phyloP scores from a whole-genome alignment of 306 rosid species.

The Prunus mume region DNA sequence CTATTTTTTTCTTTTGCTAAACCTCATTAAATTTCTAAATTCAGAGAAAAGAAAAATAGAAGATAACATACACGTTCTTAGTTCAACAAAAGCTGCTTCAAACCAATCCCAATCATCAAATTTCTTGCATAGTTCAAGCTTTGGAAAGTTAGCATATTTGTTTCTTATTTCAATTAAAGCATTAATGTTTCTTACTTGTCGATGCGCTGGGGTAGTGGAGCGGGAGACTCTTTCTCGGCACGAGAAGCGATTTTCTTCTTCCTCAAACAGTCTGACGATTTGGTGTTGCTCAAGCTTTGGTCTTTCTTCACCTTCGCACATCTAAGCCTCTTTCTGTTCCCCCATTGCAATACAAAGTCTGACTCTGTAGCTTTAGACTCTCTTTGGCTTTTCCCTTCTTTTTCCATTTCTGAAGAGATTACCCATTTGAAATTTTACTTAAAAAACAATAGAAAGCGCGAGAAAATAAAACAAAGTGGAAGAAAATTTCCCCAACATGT shows the following conservation, averaged over 20 bases:
- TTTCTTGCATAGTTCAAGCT: background rate
- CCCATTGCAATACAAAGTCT: constrained; percentile 58
- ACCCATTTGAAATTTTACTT: constrained; percentile 6
- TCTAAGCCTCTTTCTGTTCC: constrained; percentile 54
- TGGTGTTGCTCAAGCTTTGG: constrained; percentile 20
- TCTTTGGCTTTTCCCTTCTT: constrained; percentile 39
- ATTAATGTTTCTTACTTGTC: constrained; percentile 37
- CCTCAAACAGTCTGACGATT: constrained; percentile 25
- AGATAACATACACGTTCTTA: background rate
- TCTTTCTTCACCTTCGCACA: constrained; percentile 43
- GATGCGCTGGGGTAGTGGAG: constrained; percentile 33
- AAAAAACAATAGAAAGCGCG: background rate
- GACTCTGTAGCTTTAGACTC: constrained; percentile 32
- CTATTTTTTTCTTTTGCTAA: background rate
- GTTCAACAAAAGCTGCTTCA: background rate
- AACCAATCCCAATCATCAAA: background rate
- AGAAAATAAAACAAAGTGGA: background rate
- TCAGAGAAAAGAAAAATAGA: background rate
- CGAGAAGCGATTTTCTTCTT: constrained; percentile 41
- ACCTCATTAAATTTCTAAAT: background rate
- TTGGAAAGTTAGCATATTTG: background rate
- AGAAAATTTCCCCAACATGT: background rate
- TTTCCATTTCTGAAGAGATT: constrained; percentile 42
- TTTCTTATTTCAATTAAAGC: background rate
- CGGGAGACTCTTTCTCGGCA: constrained; percentile 27